A percentile compares a stretch with the other conserved stretches of the same genome.
phyloP scores from a whole-genome alignment of 768 basidiomycete species.

The Mycena epipterygia region DNA sequence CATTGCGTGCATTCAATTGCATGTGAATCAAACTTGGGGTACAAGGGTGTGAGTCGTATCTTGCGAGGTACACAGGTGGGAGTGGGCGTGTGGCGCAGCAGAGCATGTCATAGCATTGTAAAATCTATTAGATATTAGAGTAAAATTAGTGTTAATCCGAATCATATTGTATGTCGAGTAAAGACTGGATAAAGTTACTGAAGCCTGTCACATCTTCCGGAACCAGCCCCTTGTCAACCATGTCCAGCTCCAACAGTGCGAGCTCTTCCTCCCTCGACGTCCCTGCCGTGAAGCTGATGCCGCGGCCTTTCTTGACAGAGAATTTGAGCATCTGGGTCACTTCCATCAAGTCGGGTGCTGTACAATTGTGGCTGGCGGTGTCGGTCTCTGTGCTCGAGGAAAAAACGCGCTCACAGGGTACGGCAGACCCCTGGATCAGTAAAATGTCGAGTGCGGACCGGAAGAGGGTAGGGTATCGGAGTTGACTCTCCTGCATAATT shows the following conservation, averaged over 20 bases:
- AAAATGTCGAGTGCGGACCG: background rate
- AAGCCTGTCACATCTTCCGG: background rate
- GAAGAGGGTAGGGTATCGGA: conserved; percentile 21
- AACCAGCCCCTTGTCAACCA: background rate
- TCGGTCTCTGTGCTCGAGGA: background rate
- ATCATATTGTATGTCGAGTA: background rate
- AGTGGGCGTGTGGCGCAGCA: too few relatives aligned
- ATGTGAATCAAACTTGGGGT: too few relatives aligned
- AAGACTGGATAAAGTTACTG: background rate
- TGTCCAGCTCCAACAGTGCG: conserved; percentile 42
- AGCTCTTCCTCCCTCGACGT: conserved; percentile 10
- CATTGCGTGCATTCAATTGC: too few relatives aligned
- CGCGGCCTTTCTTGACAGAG: conserved; percentile 43
- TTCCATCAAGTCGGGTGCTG: background rate
- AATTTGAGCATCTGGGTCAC: conserved; percentile 3
- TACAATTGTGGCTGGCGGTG: background rate
- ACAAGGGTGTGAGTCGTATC: too few relatives aligned
- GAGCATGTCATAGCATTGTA: conserved; percentile 41
- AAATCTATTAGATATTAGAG: conserved; percentile 8
- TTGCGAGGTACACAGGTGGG: too few relatives aligned
- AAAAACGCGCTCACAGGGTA: too few relatives aligned
- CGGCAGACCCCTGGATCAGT: too few relatives aligned
- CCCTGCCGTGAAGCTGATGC: background rate
- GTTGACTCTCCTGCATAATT: conserved; percentile 9
- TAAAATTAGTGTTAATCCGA: background rate